A percentile compares a stretch with the other conserved stretches of the same genome.
Conservation (phyloP, 352 stramenopile species). For the Bremia lactucae region DNA sequence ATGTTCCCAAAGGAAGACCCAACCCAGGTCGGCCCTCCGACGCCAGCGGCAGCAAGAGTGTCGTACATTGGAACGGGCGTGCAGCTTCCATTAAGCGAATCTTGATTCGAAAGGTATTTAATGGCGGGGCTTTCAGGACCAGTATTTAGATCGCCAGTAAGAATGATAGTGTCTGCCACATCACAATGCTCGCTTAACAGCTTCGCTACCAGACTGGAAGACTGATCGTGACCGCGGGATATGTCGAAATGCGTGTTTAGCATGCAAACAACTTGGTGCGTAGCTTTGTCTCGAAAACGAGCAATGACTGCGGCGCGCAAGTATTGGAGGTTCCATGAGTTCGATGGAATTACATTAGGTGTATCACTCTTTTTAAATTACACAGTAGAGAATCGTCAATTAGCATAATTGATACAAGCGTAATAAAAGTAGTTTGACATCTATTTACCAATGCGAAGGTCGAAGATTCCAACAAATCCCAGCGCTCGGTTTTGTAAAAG, state of each 20-base stretch:
- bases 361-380: slow-evolving; percentile 42
- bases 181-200: slow-evolving; percentile 34
- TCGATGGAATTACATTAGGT: slow-evolving; percentile 37
- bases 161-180: slow-evolving; percentile 32
- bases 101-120: slow-evolving; percentile 29
- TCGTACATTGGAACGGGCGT: slow-evolving; percentile 53
- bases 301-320: slow-evolving; percentile 41
- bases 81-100: slow-evolving; percentile 11
- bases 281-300: slow-evolving; percentile 34
- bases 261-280: slow-evolving; percentile 35
- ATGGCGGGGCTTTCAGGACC: slow-evolving; percentile 21
- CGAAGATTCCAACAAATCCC: slow-evolving; percentile 25
- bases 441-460: slow-evolving; percentile 60
- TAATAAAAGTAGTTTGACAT: background rate
- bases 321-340: slow-evolving; percentile 60
- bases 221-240: slow-evolving; percentile 37
- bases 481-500: slow-evolving; percentile 39
- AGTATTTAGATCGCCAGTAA: slow-evolving; percentile 68
- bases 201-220: slow-evolving; percentile 36
- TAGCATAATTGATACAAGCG: background rate
- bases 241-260: slow-evolving; percentile 77
- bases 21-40: slow-evolving; percentile 48
- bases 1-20: slow-evolving; percentile 33
- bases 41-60: slow-evolving; percentile 33
- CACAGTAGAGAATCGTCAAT: background rate